These are phyloP conservation scores for Brassica hybrid DNA, from an alignment of 441 rosid genomes.

Conservation along the genomic window DNA sequence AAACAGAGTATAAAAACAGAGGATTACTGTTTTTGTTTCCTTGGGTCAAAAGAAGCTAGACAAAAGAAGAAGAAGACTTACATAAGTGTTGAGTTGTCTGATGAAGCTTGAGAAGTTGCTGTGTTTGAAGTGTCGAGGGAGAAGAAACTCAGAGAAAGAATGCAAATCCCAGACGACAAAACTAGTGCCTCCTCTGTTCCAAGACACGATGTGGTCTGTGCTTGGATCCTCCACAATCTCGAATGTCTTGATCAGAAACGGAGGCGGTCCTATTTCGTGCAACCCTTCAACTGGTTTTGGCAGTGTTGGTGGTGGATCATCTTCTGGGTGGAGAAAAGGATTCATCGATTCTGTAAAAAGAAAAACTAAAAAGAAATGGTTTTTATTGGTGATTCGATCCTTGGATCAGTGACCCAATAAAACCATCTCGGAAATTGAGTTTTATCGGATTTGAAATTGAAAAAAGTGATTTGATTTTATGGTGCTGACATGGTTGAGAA, in stretches of 20 bases:
- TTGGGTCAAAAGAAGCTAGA: not conserved
- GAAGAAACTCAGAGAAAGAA: constrained; percentile 59
- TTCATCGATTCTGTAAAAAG: no score
- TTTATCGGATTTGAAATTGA: not conserved
- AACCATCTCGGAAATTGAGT: not conserved
- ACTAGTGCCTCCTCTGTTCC: constrained; percentile 66
- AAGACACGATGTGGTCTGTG: constrained; percentile 57
- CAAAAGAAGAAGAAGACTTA: constrained; percentile 39
- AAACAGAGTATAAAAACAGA: constrained; percentile 18
- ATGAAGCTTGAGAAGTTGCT: constrained; percentile 76
- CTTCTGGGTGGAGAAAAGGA: no score
- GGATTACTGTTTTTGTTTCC: not conserved
- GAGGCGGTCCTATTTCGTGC: constrained; percentile 76
- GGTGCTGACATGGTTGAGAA: not conserved
- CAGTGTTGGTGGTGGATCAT: not conserved
- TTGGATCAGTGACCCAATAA: not conserved
- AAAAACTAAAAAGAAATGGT: not conserved
- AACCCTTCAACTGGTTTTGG: constrained; percentile 74
- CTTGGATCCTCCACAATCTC: constrained; percentile 67
- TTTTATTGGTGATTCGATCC: not conserved
- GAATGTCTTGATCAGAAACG: constrained; percentile 70
- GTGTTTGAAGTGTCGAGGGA: constrained; percentile 69
- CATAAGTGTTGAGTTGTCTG: constrained; percentile 80
- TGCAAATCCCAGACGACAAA: constrained; percentile 71
- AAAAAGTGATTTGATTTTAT: not conserved